Base-by-base conservation (phyloP, 1,139 yeast genomes). In the Saccharomyces hybrid region DNA sequence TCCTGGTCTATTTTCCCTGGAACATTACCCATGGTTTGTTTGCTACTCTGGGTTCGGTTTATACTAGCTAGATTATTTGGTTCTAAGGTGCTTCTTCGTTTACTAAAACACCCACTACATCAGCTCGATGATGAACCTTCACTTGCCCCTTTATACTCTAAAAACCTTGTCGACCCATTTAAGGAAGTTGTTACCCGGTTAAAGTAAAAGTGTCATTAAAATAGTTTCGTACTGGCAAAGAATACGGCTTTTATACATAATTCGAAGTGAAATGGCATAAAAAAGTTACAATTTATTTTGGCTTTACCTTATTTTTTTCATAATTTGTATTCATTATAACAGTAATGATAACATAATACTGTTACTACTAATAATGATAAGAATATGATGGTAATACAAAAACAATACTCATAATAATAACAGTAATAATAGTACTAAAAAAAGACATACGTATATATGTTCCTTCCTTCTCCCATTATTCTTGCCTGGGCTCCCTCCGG, bases 11-110 rank as follows among this genome's bases (percentile, higher is more conserved):
- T 80, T 65, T 80, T 81, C 2, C 82, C 74, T 51, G 85, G 84
- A 41, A 80, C 83, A 73, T 81, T 81, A 48, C 86, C 86, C 86
- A 81, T 81, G 23, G 26, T 42, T 38, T 7, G 7, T 38, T 38
- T 6, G n/a, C 7, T 16, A 20, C 25, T 20, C 26, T 20, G 7
- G 44, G 25, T 5, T 9, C 13, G 20, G 6, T 38, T 38, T 38
- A 14, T 38, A 38, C 7, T 38, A 14, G 25, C 6, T 7, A 11
- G 6, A 13, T 16, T 8, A 38, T 38, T 20, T 5, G n/a, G 23
- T 9, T 13, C 26, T 20, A n/a, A 4, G 9, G 4, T 13, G 13
- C 13, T 25, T 6, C 23, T 13, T 5, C 9, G n/a, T 5, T 16
- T 38, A 11, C 6, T 16, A 38, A 9, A 2, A 9, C 44, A 38